A percentile compares a stretch with the other conserved stretches of the same genome.
phyloP scores from a whole-genome alignment of 2,329 filamentous ascomycete genomes.

The Botrytis sinoallii region DNA sequence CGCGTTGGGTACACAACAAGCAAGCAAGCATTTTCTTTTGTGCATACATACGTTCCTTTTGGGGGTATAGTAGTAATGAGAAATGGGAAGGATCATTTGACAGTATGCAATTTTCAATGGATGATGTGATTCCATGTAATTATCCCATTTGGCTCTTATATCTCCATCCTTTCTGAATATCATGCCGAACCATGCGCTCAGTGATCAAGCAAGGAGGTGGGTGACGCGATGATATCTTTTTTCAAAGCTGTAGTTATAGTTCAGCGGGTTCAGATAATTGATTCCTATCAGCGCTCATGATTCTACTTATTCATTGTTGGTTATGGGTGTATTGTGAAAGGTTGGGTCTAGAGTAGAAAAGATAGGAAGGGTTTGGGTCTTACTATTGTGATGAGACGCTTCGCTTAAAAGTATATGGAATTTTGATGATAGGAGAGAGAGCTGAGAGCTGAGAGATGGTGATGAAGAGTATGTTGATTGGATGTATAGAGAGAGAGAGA shows the following conservation, averaged over 20 bases:
- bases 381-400: background rate
- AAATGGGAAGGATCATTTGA: background rate
- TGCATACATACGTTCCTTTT: constrained; percentile 1
- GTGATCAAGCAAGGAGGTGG: background rate
- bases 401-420: background rate
- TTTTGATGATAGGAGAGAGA: too few species aligned
- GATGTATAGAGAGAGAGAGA: too few species aligned
- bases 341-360: fast-evolving
- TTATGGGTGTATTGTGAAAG: background rate
- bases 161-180: background rate
- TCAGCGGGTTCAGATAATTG: background rate
- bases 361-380: background rate
- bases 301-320: background rate
- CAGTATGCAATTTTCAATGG: background rate
- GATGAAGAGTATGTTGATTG: too few species aligned
- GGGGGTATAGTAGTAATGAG: background rate
- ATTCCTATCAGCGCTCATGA: background rate
- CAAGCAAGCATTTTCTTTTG: constrained; percentile 5
- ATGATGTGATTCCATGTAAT: background rate
- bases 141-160: background rate
- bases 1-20: background rate
- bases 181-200: background rate
- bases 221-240: background rate
- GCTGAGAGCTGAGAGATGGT: too few species aligned
- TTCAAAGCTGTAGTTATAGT: background rate